Conservation (phyloP, 768 basidiomycete species). For the Coprinellus micaceus region DNA sequence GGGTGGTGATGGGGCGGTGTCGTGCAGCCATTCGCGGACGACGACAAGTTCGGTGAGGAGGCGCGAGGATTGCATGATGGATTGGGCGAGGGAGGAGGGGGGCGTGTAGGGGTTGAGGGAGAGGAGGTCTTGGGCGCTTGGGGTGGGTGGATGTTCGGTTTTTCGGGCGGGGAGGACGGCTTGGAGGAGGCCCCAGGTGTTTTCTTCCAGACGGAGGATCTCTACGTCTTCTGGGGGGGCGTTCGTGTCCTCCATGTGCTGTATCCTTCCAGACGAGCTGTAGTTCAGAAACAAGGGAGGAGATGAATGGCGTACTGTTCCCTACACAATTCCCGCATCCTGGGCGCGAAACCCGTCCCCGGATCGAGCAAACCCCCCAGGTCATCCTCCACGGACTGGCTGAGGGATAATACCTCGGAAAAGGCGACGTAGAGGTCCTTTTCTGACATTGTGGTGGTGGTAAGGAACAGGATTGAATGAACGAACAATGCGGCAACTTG, state of each 20-base stretch:
- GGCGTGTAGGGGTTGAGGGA: slow-evolving; percentile 80
- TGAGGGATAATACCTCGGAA: slow-evolving; percentile 61
- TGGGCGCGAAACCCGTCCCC: slow-evolving; percentile 66
- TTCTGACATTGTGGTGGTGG: background rate
- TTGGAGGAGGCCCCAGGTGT: slow-evolving; percentile 81
- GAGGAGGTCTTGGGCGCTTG: slow-evolving; percentile 54
- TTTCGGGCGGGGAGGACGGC: slow-evolving; percentile 75
- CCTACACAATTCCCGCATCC: slow-evolving; percentile 46
- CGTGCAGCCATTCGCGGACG: slow-evolving; percentile 87
- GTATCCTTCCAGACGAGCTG: slow-evolving; percentile 38
- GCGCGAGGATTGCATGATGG: slow-evolving; percentile 63
- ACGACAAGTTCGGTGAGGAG: slow-evolving; percentile 73
- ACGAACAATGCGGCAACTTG: no score
- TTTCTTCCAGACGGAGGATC: slow-evolving; percentile 65
- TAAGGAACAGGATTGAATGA: no score
- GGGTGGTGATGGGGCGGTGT: slow-evolving; percentile 58
- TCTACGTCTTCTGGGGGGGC: slow-evolving; percentile 54
- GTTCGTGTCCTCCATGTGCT: slow-evolving; percentile 44
- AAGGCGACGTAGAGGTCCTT: slow-evolving; percentile 57
- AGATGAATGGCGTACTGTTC: slow-evolving; percentile 46
- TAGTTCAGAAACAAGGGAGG: background rate
- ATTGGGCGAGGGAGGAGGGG: slow-evolving; percentile 68
- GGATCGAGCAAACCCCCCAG: slow-evolving; percentile 61
- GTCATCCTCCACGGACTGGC: slow-evolving; percentile 55
- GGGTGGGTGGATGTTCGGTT: slow-evolving; percentile 45